Percentiles rank a stretch among this genome's conserved stretches.
Evolutionary conservation across 768 basidiomycete genomes (phyloP).

Genomic region (Boletus speciosus): DNA sequence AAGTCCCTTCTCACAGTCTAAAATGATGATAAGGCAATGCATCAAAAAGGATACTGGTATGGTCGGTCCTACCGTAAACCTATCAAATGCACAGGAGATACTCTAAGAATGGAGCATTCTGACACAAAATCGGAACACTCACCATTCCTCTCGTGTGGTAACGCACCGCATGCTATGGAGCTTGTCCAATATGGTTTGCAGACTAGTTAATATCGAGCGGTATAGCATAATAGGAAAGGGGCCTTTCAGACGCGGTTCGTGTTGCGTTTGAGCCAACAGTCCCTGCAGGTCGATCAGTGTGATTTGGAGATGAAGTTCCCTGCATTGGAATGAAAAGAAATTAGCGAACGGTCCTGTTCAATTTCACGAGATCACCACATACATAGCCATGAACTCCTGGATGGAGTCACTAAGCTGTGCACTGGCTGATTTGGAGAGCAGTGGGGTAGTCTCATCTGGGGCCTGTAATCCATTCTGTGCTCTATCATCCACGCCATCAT

Average conservation of each 20-base stretch:
- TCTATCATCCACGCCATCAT: slow-evolving; percentile 20
- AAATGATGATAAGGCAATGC: background rate
- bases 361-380: slow-evolving; percentile 19
- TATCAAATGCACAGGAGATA: slow-evolving; percentile 23
- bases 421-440: slow-evolving; percentile 35
- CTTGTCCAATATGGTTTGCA: slow-evolving; percentile 83
- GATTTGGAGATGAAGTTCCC: slow-evolving; percentile 94
- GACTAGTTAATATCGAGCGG: slow-evolving; percentile 72
- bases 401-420: slow-evolving; percentile 59
- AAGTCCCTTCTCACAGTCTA: slow-evolving; percentile 84
- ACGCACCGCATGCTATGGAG: slow-evolving; percentile 96
- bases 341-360: slow-evolving; percentile 1
- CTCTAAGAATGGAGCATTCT: slow-evolving; percentile 5
- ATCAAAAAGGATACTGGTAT: background rate
- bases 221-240: slow-evolving; percentile 89
- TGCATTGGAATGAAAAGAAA: slow-evolving; percentile 27
- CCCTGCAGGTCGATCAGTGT: slow-evolving; percentile 83
- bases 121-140: slow-evolving; percentile 19
- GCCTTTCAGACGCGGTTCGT: slow-evolving; percentile 94
- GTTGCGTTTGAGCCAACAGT: slow-evolving; percentile 82
- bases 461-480: background rate
- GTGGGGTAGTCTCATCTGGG: slow-evolving; percentile 31
- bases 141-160: slow-evolving; percentile 96
- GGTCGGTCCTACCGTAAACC: slow-evolving; percentile 62
- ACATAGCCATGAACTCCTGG: slow-evolving; percentile 93